Evolutionary conservation across 768 basidiomycete genomes (phyloP), one percentile per base, ranked within the genome.

Genomic region (Kwoniella dejecticola): DNA sequence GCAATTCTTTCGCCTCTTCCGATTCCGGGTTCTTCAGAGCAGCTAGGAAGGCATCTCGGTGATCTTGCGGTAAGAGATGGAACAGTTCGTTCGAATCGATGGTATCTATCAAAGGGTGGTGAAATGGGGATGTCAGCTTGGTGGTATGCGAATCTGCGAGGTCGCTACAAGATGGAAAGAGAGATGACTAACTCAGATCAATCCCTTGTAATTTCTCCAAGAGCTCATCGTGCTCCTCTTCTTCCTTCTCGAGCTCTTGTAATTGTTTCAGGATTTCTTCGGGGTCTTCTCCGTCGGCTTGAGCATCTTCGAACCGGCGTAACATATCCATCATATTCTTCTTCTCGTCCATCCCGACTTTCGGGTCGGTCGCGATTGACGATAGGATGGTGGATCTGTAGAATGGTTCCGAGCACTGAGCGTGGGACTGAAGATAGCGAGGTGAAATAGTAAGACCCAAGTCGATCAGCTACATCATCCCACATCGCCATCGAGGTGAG

Each of bases 281-380:
- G 7, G 52, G 11, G 8, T n/a, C 31, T 19, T 40, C 56, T 13
- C 26, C 36, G 40, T 70, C 63, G 23, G 57, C 41, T 41, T 69
- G 60, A 13, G 73, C 54, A 52, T 79, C 60, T 66, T 77, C 63
- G 63, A 72, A 63, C 6, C 71, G 41, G 23, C 67, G 71, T 11
- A 79, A 73, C 62, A 66, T 76, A 46, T 71, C 78, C 27, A 75
- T 71, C 70, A 77, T 78, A 31, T 56, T 66, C 57, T 66, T 74
- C 53, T 81, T 78, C 57, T 75, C 69, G 19, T 69, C 78, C 41
- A 76, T 60, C 4, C 67, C 79, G 0, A 66, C 73, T 31, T 64
- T 71, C 10, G 77, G 76, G 55, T 79, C 80, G 0, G 66, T 58
- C 8, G 71, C 71, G 45, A 81, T 79, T 4, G 56, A 62, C 1